Base-by-base conservation (phyloP, 768 basidiomycete genomes). In the Boletus speciosus region DNA sequence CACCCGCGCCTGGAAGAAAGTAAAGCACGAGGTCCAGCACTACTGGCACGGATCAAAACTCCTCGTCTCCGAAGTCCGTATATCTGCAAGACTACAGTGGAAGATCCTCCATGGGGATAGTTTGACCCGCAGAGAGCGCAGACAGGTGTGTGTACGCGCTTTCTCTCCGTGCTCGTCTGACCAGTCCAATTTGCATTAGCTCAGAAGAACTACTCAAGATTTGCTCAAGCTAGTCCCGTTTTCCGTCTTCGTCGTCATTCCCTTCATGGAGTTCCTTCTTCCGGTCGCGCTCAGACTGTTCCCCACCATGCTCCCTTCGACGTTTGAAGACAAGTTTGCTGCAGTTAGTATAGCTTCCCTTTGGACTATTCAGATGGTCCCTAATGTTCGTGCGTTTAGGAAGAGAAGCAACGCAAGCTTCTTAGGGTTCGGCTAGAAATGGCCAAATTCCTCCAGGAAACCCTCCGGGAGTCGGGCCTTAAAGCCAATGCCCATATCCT, bases 381-480 rank as follows among this genome's bases (percentile, higher is more conserved):
- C 37, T 45, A 1, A 54, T 29, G 5, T 4, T 15, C 5, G 35
- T 2, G 25, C 12, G 4, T 37, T 23, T 48, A 97, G 92, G 93
- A 97, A 71, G 97, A 98, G 74, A 99, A 99, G 71, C 84, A 96
- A 65, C 86, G 96, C 63, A 98, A 98, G 67, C 79, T 98, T 4
- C 85, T 99, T 42, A 86, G 93, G 54, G 93, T 97, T 27, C 82
- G 96, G 54, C 78, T 99, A 35, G 95, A 97, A 70, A 98, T 98
- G 96, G 97, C 97, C 63, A 98, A 99, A 68, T 99, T 98, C 79
- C 78, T 99, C 25, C 96, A 98, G 64, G 97, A 99, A 71, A 98
- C 97, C 0, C 81, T 99, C 42, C 84, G 92, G 37, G 97, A 98
- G 74, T 93, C 90, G 2, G 93, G 93, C 37, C 78, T 98, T 55